Base-by-base conservation (phyloP, 345 rosid species). In the Aethionema arabicum region DNA sequence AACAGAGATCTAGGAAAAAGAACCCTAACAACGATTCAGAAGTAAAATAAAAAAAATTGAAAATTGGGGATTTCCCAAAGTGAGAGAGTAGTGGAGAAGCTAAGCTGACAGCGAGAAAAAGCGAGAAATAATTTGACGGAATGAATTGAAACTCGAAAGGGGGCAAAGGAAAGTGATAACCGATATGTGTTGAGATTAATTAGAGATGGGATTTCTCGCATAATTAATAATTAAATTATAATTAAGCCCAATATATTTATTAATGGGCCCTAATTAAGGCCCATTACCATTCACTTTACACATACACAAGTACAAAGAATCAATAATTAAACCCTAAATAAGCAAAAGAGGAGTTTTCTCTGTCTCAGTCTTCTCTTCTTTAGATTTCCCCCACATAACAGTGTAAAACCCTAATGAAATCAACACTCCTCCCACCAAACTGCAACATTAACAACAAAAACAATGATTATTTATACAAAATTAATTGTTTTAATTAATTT, bases 381-480 rank as follows among this genome's bases (percentile, higher is more conserved):
- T 82, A 7, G 79, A 65, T 76, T 90, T 87, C 13, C 95, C 95
- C 95, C 93, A 90, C 78, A 87, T 75, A 7, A 87, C 88, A 2
- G 79, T 73, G 13, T 87, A 87, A 64, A 90, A 87, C 32, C 95
- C 95, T 1, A 82, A 10, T 2, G 93, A 77, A 64, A 87, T 85
- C 21, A 81, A 60, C 0, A 74, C 52, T 55, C 88, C 93, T 50
- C 95, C 97, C 0, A 85, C 65, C 7, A 86, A 66, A 57, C 97
- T 86, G 83, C 67, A 68, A 38, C 10, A 61, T 29, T 37, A 37
- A 37, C 11, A 37, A 37, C 8, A 6, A 0, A 52, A 59, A 7
- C 3, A 1, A 21, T 49, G 2, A 43, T 5, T 1, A 37, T 37
- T 37, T 37, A 6, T 37, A 37, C 40, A 37, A 37, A 37, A 35